phyloP scores from a whole-genome alignment of 2,329 filamentous ascomycete species.

The Fusarium nelsonii region DNA sequence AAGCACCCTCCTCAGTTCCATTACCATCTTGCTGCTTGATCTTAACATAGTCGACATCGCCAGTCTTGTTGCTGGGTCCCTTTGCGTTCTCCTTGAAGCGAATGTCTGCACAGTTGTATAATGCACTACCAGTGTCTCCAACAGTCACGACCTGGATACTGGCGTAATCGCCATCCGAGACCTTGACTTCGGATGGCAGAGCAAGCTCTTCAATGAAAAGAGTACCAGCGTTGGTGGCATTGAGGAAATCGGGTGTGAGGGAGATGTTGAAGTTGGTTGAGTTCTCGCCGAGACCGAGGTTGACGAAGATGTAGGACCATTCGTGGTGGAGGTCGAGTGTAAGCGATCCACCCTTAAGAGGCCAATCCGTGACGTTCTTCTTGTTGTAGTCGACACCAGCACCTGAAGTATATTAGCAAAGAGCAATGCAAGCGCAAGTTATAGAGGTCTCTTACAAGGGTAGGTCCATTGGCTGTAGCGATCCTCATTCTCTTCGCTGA shows the following conservation, averaged over 20 bases:
- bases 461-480: conserved; percentile 63
- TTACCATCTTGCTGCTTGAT: conserved; percentile 50
- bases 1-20: conserved; percentile 37
- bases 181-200: conserved; percentile 61
- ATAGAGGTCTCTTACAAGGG: conserved; percentile 59
- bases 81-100: conserved; percentile 69
- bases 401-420: conserved; percentile 52
- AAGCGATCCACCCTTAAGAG: conserved; percentile 62
- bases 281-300: conserved; percentile 64
- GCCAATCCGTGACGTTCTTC: conserved; percentile 66
- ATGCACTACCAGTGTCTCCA: conserved; percentile 67
- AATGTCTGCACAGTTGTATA: conserved; percentile 84
- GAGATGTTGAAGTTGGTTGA: conserved; percentile 76
- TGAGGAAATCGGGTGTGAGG: conserved; percentile 70
- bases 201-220: conserved; percentile 74
- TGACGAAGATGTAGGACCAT: conserved; percentile 67
- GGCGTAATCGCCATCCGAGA: conserved; percentile 71
- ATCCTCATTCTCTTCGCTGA: conserved; percentile 53
- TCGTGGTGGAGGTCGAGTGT: conserved; percentile 63
- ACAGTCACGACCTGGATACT: conserved; percentile 78
- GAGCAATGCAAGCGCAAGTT: background rate
- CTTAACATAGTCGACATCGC: conserved; percentile 59
- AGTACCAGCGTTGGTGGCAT: conserved; percentile 69
- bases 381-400: conserved; percentile 60
- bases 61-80: conserved; percentile 54